A percentile compares a stretch with the other conserved stretches of the same genome.
Conservation (phyloP, 805 yeast genomes). For the Candida saitoana region DNA sequence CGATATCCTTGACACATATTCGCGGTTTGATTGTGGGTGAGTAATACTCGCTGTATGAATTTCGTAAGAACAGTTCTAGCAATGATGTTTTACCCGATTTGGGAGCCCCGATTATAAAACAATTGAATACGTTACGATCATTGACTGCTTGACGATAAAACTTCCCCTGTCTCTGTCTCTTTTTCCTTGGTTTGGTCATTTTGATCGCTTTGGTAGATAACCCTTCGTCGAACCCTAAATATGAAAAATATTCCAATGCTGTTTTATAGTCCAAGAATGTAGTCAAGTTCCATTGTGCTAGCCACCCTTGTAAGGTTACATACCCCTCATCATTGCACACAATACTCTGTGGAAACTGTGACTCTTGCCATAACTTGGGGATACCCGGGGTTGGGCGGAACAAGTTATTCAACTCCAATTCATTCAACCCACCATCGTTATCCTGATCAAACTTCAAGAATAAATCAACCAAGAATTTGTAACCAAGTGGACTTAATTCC, state of each 20-base stretch:
- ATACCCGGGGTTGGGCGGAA: conserved; percentile 92
- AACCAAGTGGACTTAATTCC: conserved; percentile 89
- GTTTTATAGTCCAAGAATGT: conserved; percentile 80
- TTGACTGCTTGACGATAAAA: conserved; percentile 61
- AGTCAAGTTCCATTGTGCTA: conserved; percentile 98
- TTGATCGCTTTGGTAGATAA: conserved; percentile 42
- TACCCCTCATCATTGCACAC: conserved; percentile 87
- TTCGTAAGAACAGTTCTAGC: conserved; percentile 73
- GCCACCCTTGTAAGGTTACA: conserved; percentile 95
- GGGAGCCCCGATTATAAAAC: conserved; percentile 81
- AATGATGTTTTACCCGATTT: conserved; percentile 85
- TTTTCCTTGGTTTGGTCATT: conserved; percentile 76
- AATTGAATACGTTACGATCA: conserved; percentile 89
- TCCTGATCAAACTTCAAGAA: conserved; percentile 87
- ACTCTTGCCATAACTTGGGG: conserved; percentile 81
- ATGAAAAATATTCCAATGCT: conserved; percentile 84
- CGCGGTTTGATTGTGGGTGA: conserved; percentile 80
- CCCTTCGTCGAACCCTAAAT: conserved; percentile 76
- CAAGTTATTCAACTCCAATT: conserved; percentile 60
- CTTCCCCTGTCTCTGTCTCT: conserved; percentile 60
- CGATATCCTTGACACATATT: conserved; percentile 88
- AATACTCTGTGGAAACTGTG: conserved; percentile 81
- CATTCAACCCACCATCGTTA: conserved; percentile 92
- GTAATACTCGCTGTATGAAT: conserved; percentile 65
- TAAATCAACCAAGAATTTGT: conserved; percentile 84